Conservation (phyloP, 495 filamentous ascomycete genomes). For the Penicillium atrosanguineum region DNA sequence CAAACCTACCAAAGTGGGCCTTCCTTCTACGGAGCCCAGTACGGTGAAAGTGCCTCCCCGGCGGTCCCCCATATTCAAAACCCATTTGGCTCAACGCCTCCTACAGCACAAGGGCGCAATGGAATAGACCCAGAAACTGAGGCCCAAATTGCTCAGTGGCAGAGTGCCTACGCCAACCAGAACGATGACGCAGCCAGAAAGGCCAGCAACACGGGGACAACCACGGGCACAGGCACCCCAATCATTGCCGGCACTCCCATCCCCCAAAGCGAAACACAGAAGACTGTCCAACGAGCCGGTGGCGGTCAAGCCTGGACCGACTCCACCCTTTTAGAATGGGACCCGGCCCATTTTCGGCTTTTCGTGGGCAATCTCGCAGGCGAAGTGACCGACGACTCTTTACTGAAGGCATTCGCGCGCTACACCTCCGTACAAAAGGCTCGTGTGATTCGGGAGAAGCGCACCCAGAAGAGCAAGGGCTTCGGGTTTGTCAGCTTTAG, state of each 20-base stretch:
- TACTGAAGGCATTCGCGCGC: constrained; percentile 87
- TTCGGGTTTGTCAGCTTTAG: constrained; percentile 96
- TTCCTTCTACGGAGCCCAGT: constrained; percentile 51
- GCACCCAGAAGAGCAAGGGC: constrained; percentile 90
- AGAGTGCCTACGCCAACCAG: constrained; percentile 75
- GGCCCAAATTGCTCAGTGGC: constrained; percentile 94
- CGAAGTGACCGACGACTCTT: constrained; percentile 93
- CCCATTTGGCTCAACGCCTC: constrained; percentile 66
- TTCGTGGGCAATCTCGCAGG: constrained; percentile 98
- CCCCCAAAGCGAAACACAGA: constrained; percentile 44
- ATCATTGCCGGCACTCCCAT: constrained; percentile 39
- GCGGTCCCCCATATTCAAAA: constrained; percentile 77
- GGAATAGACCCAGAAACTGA: constrained; percentile 79
- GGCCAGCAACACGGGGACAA: constrained; percentile 34
- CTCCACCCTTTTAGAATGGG: constrained; percentile 85
- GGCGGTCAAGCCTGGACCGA: constrained; percentile 92
- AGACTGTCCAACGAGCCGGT: constrained; percentile 80
- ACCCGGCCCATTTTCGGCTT: constrained; percentile 88
- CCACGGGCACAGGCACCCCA: constrained; percentile 38
- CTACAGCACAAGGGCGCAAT: constrained; percentile 35
- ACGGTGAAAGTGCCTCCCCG: constrained; percentile 52
- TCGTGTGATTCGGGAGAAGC: constrained; percentile 92
- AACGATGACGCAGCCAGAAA: constrained; percentile 25
- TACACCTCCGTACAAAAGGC: constrained; percentile 89
- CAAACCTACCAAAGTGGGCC: constrained; percentile 45